Base-by-base conservation (phyloP, 768 basidiomycete genomes). In the Porphyrellus cyaneotinctus region DNA sequence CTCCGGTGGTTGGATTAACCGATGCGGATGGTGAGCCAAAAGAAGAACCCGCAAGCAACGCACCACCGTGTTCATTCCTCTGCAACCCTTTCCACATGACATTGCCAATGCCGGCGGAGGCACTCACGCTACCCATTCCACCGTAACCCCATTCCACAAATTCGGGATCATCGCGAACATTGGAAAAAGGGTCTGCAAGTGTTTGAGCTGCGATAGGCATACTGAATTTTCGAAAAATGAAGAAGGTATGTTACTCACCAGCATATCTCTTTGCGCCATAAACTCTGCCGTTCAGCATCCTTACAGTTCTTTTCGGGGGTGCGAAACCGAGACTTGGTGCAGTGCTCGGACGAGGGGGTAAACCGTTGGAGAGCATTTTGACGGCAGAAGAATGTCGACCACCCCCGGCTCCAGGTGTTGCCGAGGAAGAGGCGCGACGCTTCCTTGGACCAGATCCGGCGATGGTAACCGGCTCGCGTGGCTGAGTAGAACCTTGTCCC, bases 91-190 rank as follows among this genome's bases (percentile, higher is more conserved):
- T 65, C 63, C 66, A 68, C 43, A 63, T 58, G 22, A 67, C 64
- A 30, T 63, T 67, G 18, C 61, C 68, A 28, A 64, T 54, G 11
- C 59, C 69, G 6, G 47, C 60, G 15, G 67, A 63, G 22, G 61
- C 63, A 3, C 63, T 45, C 1, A 76, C 75, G 32, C 78, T 79
- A 24, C 91, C 91, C 85, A 92, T 86, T 3, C 88, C 88, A 30
- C 88, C 88, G 52, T 87, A 89, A 0, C 92, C 92, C 92, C 92
- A 95, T 68, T 95, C 92, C 15, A 92, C 89, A 59, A 95, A 95
- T 64, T 87, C 87, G 30, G 87, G 87, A 0, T 84, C 80, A 26
- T 83, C 82, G 6, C 76, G 75, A 14, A 75, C 82, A 52, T 76
- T 83, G 7, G 79, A 84, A 57, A 88, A 88, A 0, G 78, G 83